Conservation (phyloP, 805 yeast species). For the Schizosaccharomyces pombe region ASM294v3 CU329670.1:5106001-5106500, state of each 20-base stretch:
- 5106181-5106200: constrained; percentile 55
- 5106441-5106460: too few species aligned
- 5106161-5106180: constrained; percentile 31
- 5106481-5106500: too few species aligned
- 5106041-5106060: constrained; percentile 65
- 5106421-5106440: too few species aligned
- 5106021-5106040: constrained; percentile 96
- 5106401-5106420: too few species aligned
- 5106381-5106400: too few species aligned
- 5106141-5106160: constrained; percentile 78
- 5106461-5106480: too few species aligned
- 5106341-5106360: too few species aligned
- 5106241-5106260: not conserved
- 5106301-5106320: too few species aligned
- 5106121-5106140: constrained; percentile 69
- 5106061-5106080: constrained; percentile 69
- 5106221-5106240: not conserved
- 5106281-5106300: too few species aligned
- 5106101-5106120: constrained; percentile 76
- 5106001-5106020: constrained; percentile 64
- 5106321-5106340: too few species aligned
- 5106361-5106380: too few species aligned
- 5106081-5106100: constrained; percentile 84
- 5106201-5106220: constrained; percentile 60
- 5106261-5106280: too few species aligned